Evolutionary conservation across 495 filamentous ascomycete genomes (phyloP).

Genomic region (Evernia prunastri): DNA sequence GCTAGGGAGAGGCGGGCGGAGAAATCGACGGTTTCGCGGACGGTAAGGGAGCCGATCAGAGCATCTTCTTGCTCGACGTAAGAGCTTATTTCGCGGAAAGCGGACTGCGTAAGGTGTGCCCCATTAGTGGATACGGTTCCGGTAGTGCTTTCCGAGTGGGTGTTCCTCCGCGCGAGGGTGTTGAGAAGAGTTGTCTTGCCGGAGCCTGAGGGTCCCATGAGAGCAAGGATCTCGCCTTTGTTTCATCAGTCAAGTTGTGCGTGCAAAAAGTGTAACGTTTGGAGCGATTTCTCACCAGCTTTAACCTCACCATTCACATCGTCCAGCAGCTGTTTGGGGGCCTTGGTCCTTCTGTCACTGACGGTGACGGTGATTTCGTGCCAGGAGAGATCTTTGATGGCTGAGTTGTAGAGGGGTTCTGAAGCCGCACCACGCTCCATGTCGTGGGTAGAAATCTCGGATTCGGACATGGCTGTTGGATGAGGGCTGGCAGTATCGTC

Average conservation of each 20-base stretch:
- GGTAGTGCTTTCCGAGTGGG: conserved; percentile 31
- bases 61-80: conserved; percentile 87
- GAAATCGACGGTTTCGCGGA: conserved; percentile 69
- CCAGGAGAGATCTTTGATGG: conserved; percentile 53
- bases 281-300: conserved; percentile 33
- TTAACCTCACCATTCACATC: conserved; percentile 47
- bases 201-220: conserved; percentile 72
- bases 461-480: not conserved
- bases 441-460: not conserved
- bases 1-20: conserved; percentile 54
- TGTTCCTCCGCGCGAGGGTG: conserved; percentile 56
- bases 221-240: conserved; percentile 61
- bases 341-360: conserved; percentile 58
- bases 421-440: not conserved
- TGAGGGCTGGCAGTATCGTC: not conserved
- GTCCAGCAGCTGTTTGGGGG: conserved; percentile 48
- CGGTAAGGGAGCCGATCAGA: conserved; percentile 69
- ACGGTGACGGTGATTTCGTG: conserved; percentile 56
- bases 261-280: not conserved
- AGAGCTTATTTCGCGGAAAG: conserved; percentile 29
- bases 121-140: conserved; percentile 19
- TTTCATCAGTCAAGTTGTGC: conserved; percentile 18
- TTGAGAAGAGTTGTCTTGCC: conserved; percentile 78
- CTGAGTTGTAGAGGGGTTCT: conserved; percentile 27
- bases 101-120: conserved; percentile 36